These are phyloP conservation scores for Phytophthora idaei DNA, from an alignment of 352 stramenopile species.

Conservation along the genomic window DNA sequence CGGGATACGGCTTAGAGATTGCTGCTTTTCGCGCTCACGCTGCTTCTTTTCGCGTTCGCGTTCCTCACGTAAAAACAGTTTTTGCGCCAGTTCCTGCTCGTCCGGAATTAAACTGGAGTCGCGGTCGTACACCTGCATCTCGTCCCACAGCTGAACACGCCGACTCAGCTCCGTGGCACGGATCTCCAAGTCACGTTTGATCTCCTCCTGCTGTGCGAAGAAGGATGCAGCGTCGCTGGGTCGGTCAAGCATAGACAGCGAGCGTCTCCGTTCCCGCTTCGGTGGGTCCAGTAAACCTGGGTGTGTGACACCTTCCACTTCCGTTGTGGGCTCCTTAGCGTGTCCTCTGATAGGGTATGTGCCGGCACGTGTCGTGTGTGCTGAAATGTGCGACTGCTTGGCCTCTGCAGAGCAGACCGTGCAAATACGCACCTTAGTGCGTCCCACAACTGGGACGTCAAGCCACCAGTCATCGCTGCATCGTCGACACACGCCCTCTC, in stretches of 20 bases:
- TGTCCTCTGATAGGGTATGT: constrained; percentile 20
- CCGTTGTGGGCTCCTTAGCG: constrained; percentile 19
- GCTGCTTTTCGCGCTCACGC: constrained; percentile 5
- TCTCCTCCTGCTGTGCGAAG: constrained; percentile 41
- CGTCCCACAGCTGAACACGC: constrained; percentile 41
- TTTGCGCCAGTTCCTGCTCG: constrained; percentile 14
- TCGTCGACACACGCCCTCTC: constrained; percentile 73
- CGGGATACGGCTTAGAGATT: constrained; percentile 17
- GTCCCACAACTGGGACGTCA: constrained; percentile 77
- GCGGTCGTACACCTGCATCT: constrained; percentile 40
- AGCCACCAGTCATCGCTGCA: constrained; percentile 85
- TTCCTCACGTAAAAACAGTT: constrained; percentile 20
- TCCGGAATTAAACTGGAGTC: constrained; percentile 31
- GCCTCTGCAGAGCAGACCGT: constrained; percentile 82
- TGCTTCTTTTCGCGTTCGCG: constrained; percentile 2
- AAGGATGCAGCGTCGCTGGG: constrained; percentile 29
- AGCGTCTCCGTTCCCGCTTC: constrained; percentile 20
- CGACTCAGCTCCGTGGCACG: constrained; percentile 35
- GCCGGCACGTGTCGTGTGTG: constrained; percentile 30
- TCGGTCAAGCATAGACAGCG: constrained; percentile 33
- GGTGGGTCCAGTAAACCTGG: constrained; percentile 23
- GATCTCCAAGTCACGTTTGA: constrained; percentile 39
- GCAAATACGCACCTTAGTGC: constrained; percentile 83
- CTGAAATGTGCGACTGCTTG: constrained; percentile 57
- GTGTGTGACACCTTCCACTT: constrained; percentile 35